phyloP scores from a whole-genome alignment of 1,284 basidiomycete genomes.

The Puccinia coronata region DNA sequence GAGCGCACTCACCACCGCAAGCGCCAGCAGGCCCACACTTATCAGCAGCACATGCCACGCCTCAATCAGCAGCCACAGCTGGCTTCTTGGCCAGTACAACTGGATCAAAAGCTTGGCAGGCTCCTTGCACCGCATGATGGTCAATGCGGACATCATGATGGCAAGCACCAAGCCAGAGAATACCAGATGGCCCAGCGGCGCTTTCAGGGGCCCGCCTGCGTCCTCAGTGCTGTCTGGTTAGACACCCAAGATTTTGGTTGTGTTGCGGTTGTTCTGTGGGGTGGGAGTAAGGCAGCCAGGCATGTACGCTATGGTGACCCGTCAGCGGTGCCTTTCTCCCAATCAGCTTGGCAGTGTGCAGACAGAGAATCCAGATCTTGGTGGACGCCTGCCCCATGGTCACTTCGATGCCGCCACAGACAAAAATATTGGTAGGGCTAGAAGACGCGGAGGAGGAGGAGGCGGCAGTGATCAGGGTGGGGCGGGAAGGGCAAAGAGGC shows the following conservation, averaged over 20 bases:
- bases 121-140: conserved; percentile 29
- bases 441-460: conserved; percentile 63
- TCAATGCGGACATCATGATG: conserved; percentile 15
- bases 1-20: conserved; percentile 12
- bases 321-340: conserved; percentile 28
- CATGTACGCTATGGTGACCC: conserved; percentile 23
- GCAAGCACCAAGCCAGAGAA: conserved; percentile 16
- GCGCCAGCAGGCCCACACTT: not conserved
- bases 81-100: conserved; percentile 6
- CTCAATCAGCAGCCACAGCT: conserved; percentile 28
- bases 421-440: conserved; percentile 68
- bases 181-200: conserved; percentile 13
- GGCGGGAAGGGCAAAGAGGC: conserved; percentile 69
- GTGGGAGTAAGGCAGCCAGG: conserved; percentile 37
- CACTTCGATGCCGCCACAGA: conserved; percentile 73
- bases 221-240: not conserved
- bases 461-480: conserved; percentile 64
- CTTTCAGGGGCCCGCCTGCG: not conserved
- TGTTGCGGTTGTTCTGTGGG: conserved; percentile 9
- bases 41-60: conserved; percentile 7
- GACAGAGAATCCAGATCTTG: conserved; percentile 73
- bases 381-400: conserved; percentile 67
- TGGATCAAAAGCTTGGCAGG: conserved; percentile 23
- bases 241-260: not conserved
- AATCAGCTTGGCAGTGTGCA: conserved; percentile 67